Conservation (phyloP, 768 basidiomycete genomes). For the Thelephora aurantiotincta region DNA sequence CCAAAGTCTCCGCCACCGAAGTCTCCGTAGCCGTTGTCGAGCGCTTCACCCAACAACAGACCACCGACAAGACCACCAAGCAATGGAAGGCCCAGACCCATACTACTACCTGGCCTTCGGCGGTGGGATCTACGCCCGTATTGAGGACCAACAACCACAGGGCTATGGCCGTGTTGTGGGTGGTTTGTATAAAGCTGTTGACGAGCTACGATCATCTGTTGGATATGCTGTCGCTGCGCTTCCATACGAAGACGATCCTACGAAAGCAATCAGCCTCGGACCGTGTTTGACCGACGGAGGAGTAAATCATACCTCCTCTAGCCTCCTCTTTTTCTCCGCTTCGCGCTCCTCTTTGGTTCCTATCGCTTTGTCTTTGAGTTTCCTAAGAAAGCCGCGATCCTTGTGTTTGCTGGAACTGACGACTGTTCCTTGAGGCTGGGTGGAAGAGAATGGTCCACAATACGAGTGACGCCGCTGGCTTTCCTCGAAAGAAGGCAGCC, state of each 20-base stretch:
- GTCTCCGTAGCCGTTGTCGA: conserved; percentile 2
- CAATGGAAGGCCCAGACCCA: conserved; percentile 15
- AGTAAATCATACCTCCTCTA: conserved; percentile 1
- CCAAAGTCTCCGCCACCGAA: conserved; percentile 7
- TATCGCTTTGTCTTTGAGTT: conserved; percentile 47
- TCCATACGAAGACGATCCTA: neutral
- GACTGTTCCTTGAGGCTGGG: neutral
- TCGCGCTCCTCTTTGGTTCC: conserved; percentile 55
- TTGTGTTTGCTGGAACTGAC: conserved; percentile 7
- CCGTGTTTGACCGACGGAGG: no score
- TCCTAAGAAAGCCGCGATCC: conserved; percentile 42
- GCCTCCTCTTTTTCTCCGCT: conserved; percentile 20
- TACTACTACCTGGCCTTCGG: conserved; percentile 17
- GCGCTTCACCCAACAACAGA: conserved; percentile 17
- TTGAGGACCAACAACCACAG: neutral
- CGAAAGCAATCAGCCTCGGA: no score
- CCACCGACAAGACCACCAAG: conserved; percentile 24
- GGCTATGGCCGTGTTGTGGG: neutral
- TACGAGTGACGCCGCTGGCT: conserved; percentile 15
- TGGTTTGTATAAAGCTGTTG: neutral
- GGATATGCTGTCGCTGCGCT: neutral
- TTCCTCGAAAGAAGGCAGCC: conserved; percentile 10
- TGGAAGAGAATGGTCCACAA: conserved; percentile 6
- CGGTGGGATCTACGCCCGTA: conserved; percentile 3
- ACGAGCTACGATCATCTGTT: neutral